Conservation (phyloP, 495 filamentous ascomycete species). For the Lasiosphaeria miniovina region DNA sequence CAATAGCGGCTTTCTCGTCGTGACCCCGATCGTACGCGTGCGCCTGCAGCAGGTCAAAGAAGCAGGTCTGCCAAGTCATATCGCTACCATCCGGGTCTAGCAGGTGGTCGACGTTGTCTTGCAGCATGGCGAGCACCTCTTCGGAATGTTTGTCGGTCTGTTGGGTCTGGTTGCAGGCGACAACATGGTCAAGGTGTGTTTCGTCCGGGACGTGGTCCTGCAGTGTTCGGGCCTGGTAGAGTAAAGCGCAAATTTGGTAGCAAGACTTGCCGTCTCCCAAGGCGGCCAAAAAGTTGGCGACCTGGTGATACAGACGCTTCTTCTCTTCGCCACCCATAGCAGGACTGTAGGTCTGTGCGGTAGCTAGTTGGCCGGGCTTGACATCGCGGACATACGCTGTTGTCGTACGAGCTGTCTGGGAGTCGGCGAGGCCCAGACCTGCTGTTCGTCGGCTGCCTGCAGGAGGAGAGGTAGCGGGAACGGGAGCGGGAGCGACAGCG, state of each 20-base stretch:
- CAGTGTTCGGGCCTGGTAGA: background rate
- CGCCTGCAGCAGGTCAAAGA: conserved; percentile 8
- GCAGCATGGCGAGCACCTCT: conserved; percentile 5
- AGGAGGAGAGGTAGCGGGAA: too few relatives aligned
- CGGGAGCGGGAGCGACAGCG: background rate
- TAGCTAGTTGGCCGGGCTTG: background rate
- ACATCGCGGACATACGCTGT: background rate
- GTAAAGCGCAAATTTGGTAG: conserved; percentile 3
- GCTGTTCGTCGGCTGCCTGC: background rate
- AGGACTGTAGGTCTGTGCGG: background rate
- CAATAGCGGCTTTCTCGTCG: background rate
- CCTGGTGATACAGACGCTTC: background rate
- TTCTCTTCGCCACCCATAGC: background rate
- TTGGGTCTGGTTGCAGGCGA: conserved; percentile 8
- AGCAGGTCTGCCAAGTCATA: background rate
- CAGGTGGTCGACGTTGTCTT: background rate
- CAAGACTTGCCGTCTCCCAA: conserved; percentile 13
- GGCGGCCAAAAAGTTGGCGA: conserved; percentile 14
- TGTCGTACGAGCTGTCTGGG: background rate
- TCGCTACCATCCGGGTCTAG: background rate
- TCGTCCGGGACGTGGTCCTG: background rate
- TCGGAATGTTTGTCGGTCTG: conserved; percentile 11
- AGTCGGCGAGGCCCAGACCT: background rate
- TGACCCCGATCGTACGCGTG: conserved; percentile 8
- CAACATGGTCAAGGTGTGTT: background rate